Base-by-base conservation (phyloP, 1,139 yeast genomes). In the Meyerozyma carpophila region DNA sequence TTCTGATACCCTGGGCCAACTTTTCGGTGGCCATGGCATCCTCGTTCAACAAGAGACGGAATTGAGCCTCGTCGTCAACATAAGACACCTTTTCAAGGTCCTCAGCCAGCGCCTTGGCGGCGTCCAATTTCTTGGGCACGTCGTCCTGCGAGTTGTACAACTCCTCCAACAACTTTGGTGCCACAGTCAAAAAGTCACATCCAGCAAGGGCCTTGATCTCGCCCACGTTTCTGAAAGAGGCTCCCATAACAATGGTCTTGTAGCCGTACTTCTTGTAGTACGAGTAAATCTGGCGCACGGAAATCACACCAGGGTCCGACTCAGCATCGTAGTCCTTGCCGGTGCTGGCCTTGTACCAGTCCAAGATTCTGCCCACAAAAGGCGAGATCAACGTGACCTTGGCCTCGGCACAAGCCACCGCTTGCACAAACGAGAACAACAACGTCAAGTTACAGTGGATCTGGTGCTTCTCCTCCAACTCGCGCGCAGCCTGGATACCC, bases 341-440 rank as follows among this genome's bases (percentile, higher is more conserved):
- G 54, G 97, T 90, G 61, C 81, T 68, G 57, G 94, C 93, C 81
- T 91, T 93, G 87, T 81, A 90, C 97, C 97, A 93, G 73, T 93
- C 99, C 73, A 93, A 80, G 70, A 93, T 94, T 81, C 98, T 89
- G 62, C 99, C 99, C 51, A 93, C 99, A 66, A 93, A 93, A 57
- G 99, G 99, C 42, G 98, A 94, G 63, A 93, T 91, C 68, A 93
- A 81, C 51, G 98, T 93, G 59, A 90, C 91, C 52, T 84, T 72
- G 62, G 98, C 98, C 76, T 93, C 99, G 56, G 98, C 98, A 75
- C 95, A 88, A 50, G 99, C 97, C 65, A 93, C 97, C 52, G 98
- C 99, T 77, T 93, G 98, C 48, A 82, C 88, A 62, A 89, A 88
- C 40, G 97, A 87, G 83, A 93, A 93, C 65, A 94, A 79, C 59